Evolutionary conservation across 768 basidiomycete genomes (phyloP).

Genomic region (Amanita muscaria): DNA sequence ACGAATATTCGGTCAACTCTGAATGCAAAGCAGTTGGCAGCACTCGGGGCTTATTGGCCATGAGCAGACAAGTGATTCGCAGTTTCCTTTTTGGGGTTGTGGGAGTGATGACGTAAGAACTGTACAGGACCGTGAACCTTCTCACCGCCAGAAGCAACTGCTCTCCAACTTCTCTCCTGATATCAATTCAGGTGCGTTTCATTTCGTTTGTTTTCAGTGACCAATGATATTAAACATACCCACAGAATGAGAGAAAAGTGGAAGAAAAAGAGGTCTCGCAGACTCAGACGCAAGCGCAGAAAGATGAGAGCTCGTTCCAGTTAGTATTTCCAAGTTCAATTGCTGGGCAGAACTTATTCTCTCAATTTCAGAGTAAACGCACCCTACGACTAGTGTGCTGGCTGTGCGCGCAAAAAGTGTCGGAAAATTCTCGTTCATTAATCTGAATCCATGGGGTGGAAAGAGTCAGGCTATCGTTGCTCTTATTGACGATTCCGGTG

Average conservation of each 20-base stretch:
- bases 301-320: constrained; percentile 95
- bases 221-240: not conserved
- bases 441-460: too few relatives aligned
- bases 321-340: constrained; percentile 36
- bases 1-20: constrained; percentile 61
- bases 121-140: constrained; percentile 25
- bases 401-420: constrained; percentile 14
- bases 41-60: constrained; percentile 33
- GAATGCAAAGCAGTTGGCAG: constrained; percentile 50
- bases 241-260: constrained; percentile 90
- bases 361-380: constrained; percentile 29
- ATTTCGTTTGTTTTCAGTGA: not conserved
- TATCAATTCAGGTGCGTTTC: constrained; percentile 24
- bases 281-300: constrained; percentile 90
- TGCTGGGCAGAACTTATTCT: not conserved
- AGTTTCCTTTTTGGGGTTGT: constrained; percentile 10
- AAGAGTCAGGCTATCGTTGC: not conserved
- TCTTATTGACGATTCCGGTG: not conserved
- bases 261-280: constrained; percentile 93
- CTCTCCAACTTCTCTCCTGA: constrained; percentile 19
- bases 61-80: not conserved
- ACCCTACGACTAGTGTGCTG: constrained; percentile 9
- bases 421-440: constrained; percentile 13
- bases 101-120: constrained; percentile 33
- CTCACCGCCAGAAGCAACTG: constrained; percentile 10